Conservation (phyloP, 75 land plant species). For the Chamaecyparis obtusa region DNA sequence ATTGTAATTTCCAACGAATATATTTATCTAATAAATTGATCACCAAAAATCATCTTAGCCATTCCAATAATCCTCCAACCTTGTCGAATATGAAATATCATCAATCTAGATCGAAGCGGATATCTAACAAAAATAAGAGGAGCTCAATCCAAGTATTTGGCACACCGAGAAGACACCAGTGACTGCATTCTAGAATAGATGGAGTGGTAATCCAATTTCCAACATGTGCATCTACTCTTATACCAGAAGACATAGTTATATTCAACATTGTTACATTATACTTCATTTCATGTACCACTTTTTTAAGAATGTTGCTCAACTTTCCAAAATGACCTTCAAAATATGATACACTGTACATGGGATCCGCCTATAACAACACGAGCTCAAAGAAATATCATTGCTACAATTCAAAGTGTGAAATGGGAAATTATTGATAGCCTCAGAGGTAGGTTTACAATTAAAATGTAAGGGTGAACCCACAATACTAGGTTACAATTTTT, state of each 20-base stretch:
- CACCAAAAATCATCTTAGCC: too few species aligned
- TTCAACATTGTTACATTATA: background rate
- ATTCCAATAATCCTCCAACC: too few species aligned
- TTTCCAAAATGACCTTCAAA: background rate
- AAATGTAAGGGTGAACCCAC: too few species aligned
- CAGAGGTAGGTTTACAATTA: background rate
- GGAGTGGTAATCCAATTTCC: background rate
- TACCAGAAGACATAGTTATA: background rate
- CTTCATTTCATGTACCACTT: background rate
- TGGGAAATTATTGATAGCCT: background rate
- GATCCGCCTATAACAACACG: background rate
- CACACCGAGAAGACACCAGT: slow-evolving; percentile 35
- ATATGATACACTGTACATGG: background rate
- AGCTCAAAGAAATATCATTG: background rate
- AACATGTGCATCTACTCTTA: background rate
- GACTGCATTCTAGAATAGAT: slow-evolving; percentile 29
- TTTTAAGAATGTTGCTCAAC: background rate
- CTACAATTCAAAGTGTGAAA: background rate
- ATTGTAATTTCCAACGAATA: too few species aligned
- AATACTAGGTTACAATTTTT: too few species aligned
- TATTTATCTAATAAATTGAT: too few species aligned
- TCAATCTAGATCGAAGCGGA: too few species aligned
- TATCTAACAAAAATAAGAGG: background rate
- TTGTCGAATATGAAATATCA: too few species aligned
- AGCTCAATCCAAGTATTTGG: slow-evolving; percentile 42